phyloP scores from a whole-genome alignment of 805 yeast species.

The Spathaspora hagerdaliae region DNA sequence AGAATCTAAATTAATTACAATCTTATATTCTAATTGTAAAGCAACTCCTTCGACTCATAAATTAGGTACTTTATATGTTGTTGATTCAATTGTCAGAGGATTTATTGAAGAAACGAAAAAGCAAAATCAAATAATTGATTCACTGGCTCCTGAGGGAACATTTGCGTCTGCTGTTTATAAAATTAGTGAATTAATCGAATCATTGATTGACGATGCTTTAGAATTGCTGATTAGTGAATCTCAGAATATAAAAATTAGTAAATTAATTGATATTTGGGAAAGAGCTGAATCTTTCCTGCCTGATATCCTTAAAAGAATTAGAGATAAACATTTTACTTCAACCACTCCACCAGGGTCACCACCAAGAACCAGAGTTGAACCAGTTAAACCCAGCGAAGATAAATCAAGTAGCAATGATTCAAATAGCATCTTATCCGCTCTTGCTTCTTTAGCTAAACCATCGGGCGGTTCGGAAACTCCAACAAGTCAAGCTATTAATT shows the following conservation, averaged over 20 bases:
- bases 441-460: constrained; percentile 53
- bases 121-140: constrained; percentile 42
- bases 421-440: constrained; percentile 63
- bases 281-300: constrained; percentile 73
- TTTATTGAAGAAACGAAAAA: constrained; percentile 72
- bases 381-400: constrained; percentile 16
- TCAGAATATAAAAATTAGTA: constrained; percentile 67
- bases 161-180: constrained; percentile 68
- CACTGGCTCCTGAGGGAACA: constrained; percentile 62
- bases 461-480: constrained; percentile 28
- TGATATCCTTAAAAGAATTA: constrained; percentile 49
- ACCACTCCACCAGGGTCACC: constrained; percentile 69
- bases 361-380: constrained; percentile 33
- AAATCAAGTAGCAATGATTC: constrained; percentile 36
- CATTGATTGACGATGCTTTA: constrained; percentile 59
- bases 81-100: constrained; percentile 88
- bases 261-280: constrained; percentile 90
- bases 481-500: constrained; percentile 14
- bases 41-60: constrained; percentile 76
- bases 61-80: constrained; percentile 84
- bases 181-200: constrained; percentile 60
- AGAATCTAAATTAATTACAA: constrained; percentile 54
- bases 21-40: constrained; percentile 63
- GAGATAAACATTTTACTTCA: constrained; percentile 56
- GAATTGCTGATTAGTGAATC: constrained; percentile 50